Percentiles rank a stretch among this genome's conserved stretches.
phyloP scores from a whole-genome alignment of 768 basidiomycete species.

The Udeniomyces megalosporus region DNA sequence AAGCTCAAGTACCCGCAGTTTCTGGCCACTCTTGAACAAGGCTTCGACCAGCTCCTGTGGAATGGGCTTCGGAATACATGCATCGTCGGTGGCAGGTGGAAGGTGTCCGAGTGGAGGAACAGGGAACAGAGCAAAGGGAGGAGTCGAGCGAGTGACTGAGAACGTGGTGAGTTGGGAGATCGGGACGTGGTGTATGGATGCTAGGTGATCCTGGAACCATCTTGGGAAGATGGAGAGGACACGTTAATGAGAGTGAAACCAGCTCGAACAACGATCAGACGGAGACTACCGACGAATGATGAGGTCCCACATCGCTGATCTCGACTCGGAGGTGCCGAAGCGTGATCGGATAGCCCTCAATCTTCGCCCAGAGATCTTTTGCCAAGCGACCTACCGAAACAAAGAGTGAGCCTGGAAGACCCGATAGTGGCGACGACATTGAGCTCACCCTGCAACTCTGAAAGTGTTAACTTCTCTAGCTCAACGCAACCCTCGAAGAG shows the following conservation, averaged over 20 bases:
- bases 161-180: background rate
- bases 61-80: background rate
- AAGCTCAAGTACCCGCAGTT: slow-evolving; percentile 3
- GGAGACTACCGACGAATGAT: slow-evolving; percentile 7
- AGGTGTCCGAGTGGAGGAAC: background rate
- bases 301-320: slow-evolving; percentile 12
- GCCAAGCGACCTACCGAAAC: slow-evolving; percentile 2
- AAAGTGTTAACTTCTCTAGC: slow-evolving; percentile 8
- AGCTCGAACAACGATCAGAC: no score
- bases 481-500: slow-evolving; percentile 1
- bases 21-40: background rate
- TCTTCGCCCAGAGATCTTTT: slow-evolving; percentile 1
- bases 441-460: slow-evolving; percentile 8
- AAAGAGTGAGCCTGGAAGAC: background rate
- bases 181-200: background rate
- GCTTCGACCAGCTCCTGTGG: background rate
- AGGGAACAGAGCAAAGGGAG: slow-evolving; percentile 10
- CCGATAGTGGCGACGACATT: background rate
- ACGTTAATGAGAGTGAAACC: background rate
- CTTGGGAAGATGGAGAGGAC: background rate
- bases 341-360: slow-evolving; percentile 1
- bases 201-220: slow-evolving; percentile 7
- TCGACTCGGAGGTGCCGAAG: slow-evolving; percentile 6
- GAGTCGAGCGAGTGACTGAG: slow-evolving; percentile 2
- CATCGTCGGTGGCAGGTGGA: background rate